These are phyloP conservation scores for Fusarium lyarnte DNA, from an alignment of 2,329 filamentous ascomycete species.

Conservation along the genomic window DNA sequence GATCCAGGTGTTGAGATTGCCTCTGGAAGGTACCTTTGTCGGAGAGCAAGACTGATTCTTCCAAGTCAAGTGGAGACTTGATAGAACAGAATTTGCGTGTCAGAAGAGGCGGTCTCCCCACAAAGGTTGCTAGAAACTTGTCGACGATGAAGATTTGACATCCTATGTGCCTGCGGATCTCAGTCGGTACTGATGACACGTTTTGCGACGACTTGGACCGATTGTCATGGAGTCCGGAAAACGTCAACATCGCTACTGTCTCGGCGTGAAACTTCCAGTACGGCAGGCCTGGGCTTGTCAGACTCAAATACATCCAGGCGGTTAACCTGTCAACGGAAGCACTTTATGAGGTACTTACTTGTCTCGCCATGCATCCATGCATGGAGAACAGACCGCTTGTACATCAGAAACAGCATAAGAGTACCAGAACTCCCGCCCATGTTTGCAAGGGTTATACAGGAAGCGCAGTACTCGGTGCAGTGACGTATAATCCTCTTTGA, in stretches of 20 bases:
- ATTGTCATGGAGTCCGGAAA: not conserved
- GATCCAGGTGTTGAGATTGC: accelerated
- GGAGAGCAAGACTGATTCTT: not conserved
- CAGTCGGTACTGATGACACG: not conserved
- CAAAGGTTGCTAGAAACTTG: not conserved
- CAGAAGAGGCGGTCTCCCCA: not conserved
- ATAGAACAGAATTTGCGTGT: not conserved
- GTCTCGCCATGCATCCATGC: not conserved
- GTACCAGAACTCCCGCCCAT: not conserved
- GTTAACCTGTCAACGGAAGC: no score
- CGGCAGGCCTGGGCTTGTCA: not conserved
- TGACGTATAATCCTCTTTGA: not conserved
- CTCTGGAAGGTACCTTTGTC: not conserved
- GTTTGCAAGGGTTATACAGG: not conserved
- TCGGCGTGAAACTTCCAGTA: constrained; percentile 1
- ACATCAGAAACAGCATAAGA: not conserved
- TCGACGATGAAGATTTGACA: not conserved
- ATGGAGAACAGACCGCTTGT: not conserved
- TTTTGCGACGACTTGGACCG: not conserved
- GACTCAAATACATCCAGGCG: no score
- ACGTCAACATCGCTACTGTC: not conserved
- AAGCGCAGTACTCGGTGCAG: not conserved
- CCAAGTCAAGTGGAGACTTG: not conserved
- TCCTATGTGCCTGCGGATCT: not conserved
- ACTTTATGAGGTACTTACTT: not conserved